Base-by-base conservation (phyloP, 2,329 filamentous ascomycete genomes). In the Aspergillus ruber region DNA sequence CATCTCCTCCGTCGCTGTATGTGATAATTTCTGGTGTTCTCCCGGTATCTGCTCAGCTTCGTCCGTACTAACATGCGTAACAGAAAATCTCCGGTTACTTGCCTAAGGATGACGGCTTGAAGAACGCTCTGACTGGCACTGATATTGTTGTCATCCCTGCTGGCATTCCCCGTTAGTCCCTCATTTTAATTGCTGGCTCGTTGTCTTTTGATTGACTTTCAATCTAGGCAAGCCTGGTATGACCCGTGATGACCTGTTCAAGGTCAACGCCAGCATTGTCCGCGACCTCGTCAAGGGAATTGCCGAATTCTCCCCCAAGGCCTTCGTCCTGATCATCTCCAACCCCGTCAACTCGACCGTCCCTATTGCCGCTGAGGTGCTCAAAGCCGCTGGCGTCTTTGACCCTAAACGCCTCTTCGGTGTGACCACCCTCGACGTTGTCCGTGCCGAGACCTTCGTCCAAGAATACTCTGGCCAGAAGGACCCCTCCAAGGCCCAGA, bases 261-360 rank as follows among this genome's bases (percentile, higher is more conserved):
- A 96, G 78, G 95, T 96, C 80, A 98, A 98, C 72, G 93, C 93
- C 52, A 88, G 90, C 63, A 98, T 98, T 67, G 93, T 98, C 67
- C 89, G 93, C 76, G 90, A 88, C 61, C 81, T 98, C 59, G 85
- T 94, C 62, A 86, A 95, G 78, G 84, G 87, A 45, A 83, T 89
- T 62, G 90, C 91, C 61, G 84, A 96, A 69, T 83, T 86, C 66
- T 85, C 84, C 69, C 93, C 93, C 68, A 94, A 96, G 71, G 93
- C 93, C 47, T 95, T 85, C 76, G 83, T 95, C 69, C 84, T 97
- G 57, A 84, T 98, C 77, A 98, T 98, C 74, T 97, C 91, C 65
- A 98, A 98, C 83, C 93, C 93, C 50, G 93, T 98, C 74, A 98
- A 98, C 85, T 95, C 90, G 45, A 98, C 93, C 49, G 93, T 98